These are phyloP conservation scores for Canariomyces notabilis DNA, from an alignment of 2,329 filamentous ascomycete species.

Conservation along the genomic window DNA sequence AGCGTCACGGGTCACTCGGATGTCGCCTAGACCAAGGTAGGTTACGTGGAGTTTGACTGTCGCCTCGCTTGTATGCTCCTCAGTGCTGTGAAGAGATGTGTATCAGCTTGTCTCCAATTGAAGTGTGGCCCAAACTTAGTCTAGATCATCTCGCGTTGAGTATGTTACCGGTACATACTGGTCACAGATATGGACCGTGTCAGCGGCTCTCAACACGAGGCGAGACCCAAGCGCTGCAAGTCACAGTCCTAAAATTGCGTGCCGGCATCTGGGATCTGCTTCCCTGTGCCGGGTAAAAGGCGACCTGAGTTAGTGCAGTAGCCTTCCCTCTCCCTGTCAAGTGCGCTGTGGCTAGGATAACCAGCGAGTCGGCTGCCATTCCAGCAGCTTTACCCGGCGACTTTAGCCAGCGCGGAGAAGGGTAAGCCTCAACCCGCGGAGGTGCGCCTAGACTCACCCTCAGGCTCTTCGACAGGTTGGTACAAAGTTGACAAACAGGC, in stretches of 20 bases:
- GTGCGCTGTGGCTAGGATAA: too few relatives aligned
- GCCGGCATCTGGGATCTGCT: background rate
- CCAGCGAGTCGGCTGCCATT: constrained; percentile 6
- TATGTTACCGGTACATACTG: too few relatives aligned
- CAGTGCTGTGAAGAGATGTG: too few relatives aligned
- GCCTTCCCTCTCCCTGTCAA: constrained; percentile 1
- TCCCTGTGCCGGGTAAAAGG: constrained; percentile 1
- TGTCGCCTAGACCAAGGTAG: background rate
- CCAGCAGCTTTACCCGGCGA: constrained; percentile 14
- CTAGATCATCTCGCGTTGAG: too few relatives aligned
- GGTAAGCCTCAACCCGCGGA: constrained; percentile 8
- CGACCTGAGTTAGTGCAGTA: background rate
- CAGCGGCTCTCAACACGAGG: too few relatives aligned
- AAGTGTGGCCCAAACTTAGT: too few relatives aligned
- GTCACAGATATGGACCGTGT: too few relatives aligned
- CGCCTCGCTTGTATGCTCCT: too few relatives aligned
- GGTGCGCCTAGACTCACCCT: background rate
- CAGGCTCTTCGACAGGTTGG: too few relatives aligned
- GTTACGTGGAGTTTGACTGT: too few relatives aligned
- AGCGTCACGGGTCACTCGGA: background rate
- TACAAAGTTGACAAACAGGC: background rate
- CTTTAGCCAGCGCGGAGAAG: constrained; percentile 17
- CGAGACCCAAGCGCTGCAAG: background rate
- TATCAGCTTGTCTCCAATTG: too few relatives aligned
- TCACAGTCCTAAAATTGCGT: background rate